phyloP scores from a whole-genome alignment of 1,284 basidiomycete genomes.

The Thecaphora thlaspeos region DNA sequence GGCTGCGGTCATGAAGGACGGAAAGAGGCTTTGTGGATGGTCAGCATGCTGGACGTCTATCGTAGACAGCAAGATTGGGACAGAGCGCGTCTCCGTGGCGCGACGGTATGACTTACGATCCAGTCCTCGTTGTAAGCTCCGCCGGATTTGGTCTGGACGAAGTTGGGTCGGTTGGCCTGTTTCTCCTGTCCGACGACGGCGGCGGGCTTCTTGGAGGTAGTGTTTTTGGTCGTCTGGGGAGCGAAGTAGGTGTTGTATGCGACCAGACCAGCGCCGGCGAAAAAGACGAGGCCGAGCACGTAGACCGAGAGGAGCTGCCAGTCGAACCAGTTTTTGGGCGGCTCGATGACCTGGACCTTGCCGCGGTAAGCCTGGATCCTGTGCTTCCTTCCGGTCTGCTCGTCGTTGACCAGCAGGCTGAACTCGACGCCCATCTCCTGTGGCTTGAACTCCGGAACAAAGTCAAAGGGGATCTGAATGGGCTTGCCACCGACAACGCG shows the following conservation, averaged over 20 bases:
- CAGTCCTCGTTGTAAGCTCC: slow-evolving; percentile 21
- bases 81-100: too few species aligned
- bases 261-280: slow-evolving; percentile 30
- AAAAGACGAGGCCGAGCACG: slow-evolving; percentile 21
- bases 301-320: slow-evolving; percentile 51
- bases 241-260: slow-evolving; percentile 32
- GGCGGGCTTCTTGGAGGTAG: slow-evolving; percentile 27
- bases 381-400: slow-evolving; percentile 51
- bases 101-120: slow-evolving; percentile 39
- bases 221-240: slow-evolving; percentile 10
- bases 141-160: not conserved
- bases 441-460: slow-evolving; percentile 56
- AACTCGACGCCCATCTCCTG: slow-evolving; percentile 51
- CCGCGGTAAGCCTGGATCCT: slow-evolving; percentile 49
- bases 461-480: slow-evolving; percentile 52
- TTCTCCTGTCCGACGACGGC: slow-evolving; percentile 1
- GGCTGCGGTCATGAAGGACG: slow-evolving; percentile 7
- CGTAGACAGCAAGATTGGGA: too few species aligned
- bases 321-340: slow-evolving; percentile 52
- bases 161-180: too few species aligned
- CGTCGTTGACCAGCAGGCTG: slow-evolving; percentile 44
- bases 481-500: slow-evolving; percentile 36
- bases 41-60: slow-evolving; percentile 4
- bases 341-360: slow-evolving; percentile 51
- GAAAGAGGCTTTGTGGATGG: not conserved